Evolutionary conservation across 1,284 basidiomycete genomes (phyloP), one percentile per base, ranked within the genome.

Genomic region (Exobasidium cylindrosporum): DNA sequence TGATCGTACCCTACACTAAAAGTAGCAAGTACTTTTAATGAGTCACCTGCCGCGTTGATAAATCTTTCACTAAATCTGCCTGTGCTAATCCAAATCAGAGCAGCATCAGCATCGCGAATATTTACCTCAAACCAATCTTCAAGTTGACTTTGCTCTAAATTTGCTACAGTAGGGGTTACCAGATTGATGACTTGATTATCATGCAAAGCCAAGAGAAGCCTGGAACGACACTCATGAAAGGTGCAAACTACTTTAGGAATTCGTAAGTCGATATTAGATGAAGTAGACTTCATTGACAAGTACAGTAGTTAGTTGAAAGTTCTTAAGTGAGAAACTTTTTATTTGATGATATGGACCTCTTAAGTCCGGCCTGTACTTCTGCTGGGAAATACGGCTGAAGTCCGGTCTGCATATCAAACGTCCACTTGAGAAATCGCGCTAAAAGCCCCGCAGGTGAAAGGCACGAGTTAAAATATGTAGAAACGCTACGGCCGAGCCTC

Each of bases 1-100:
- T 50, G 47, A 50, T 50, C 47, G n/a, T 21, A 24, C 26, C 47
- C 47, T 26, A 50, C 47, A 28, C 47, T 50, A 21, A 50, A 24
- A 14, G 47, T 50, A 50, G 21, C 26, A 28, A 50, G n/a, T 4
- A 50, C 47, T 28, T 50, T 21, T 23, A 50, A 13, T 28, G n/a
- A 21, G 13, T 50, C 26, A 14, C 21, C 26, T 28, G 47, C 47
- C 26, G n/a, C 47, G 14, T 13, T 50, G 21, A 50, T 24, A 4
- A 21, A 40, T 40, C 35, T 40, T 40, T 7, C 17, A 17, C 35
- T 40, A 17, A 40, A 40, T 10, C 35, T 7, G 17, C 35, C 35
- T 10, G 35, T 40, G 35, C 7, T 40, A 17, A 40, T 40, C 35
- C 35, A 40, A 17, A 40, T 40, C 7, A 40, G 35, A 40, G 17